phyloP scores from a whole-genome alignment of 495 filamentous ascomycete genomes.

The Penicillium dipodomyicola region DNA sequence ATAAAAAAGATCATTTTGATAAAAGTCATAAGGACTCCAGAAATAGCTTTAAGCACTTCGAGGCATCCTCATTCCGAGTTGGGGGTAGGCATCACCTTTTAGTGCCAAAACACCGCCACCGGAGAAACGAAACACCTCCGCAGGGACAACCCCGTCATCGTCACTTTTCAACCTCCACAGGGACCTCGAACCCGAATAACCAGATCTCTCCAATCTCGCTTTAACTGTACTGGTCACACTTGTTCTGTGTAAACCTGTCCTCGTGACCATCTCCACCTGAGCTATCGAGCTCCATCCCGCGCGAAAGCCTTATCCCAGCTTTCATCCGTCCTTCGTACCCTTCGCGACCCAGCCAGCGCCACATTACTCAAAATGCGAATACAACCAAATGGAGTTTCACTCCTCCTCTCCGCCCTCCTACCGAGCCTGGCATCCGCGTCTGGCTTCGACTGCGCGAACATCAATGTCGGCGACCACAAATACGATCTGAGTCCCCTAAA shows the following conservation, averaged over 20 bases:
- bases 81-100: neutral
- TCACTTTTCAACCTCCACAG: conserved; percentile 11
- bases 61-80: neutral
- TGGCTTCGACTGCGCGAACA: conserved; percentile 61
- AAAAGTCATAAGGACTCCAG: neutral
- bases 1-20: neutral
- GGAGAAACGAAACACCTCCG: conserved; percentile 33
- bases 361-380: conserved; percentile 40
- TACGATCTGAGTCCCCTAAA: conserved; percentile 66
- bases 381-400: conserved; percentile 30
- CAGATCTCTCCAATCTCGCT: neutral
- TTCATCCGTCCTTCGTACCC: conserved; percentile 1
- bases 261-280: conserved; percentile 6
- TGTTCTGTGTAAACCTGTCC: neutral
- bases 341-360: conserved; percentile 1
- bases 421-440: conserved; percentile 41
- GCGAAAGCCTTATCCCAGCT: conserved; percentile 8
- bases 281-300: conserved; percentile 9
- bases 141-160: conserved; percentile 19
- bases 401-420: conserved; percentile 50
- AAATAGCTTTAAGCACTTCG: neutral
- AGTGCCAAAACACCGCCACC: conserved; percentile 8
- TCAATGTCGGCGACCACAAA: conserved; percentile 53
- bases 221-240: conserved; percentile 1
- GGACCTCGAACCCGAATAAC: neutral